Conservation (phyloP, 306 rosid species). For the Canavalia gladiata region DNA sequence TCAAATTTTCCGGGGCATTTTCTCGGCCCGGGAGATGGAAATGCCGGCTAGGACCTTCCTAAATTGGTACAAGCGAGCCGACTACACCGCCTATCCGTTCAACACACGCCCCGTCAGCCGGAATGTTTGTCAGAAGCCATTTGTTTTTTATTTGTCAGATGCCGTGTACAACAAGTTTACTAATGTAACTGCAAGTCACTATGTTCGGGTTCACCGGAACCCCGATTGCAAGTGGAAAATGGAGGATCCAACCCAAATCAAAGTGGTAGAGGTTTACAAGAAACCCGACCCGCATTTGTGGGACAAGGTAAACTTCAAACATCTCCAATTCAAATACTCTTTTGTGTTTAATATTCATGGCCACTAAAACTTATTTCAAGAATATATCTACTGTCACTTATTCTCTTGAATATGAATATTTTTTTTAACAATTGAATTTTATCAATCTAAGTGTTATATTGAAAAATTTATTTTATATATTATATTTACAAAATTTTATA, state of each 20-base stretch:
- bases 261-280: slow-evolving; percentile 56
- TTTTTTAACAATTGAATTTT: too few species aligned
- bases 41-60: slow-evolving; percentile 73
- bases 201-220: slow-evolving; percentile 40
- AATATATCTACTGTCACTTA: too few species aligned
- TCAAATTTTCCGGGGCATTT: slow-evolving; percentile 71
- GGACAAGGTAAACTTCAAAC: slow-evolving; percentile 66
- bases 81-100: slow-evolving; percentile 58
- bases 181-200: slow-evolving; percentile 50
- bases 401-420: too few species aligned
- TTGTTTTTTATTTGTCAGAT: slow-evolving; percentile 59
- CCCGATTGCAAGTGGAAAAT: slow-evolving; percentile 68
- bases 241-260: slow-evolving; percentile 65
- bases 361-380: too few species aligned
- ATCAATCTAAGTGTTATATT: too few species aligned
- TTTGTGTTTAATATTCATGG: too few species aligned
- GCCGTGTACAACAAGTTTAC: not conserved
- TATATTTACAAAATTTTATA: too few species aligned
- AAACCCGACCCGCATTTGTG: slow-evolving; percentile 63
- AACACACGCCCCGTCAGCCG: slow-evolving; percentile 64
- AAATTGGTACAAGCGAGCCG: slow-evolving; percentile 69
- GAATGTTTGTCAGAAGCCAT: slow-evolving; percentile 65
- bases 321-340: not conserved
- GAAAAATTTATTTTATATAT: too few species aligned
- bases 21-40: slow-evolving; percentile 70